A percentile compares a stretch with the other conserved stretches of the same genome.
phyloP scores from a whole-genome alignment of 176 grass and related monocot genomes.

The Eremochloa ophiuroides region DNA sequence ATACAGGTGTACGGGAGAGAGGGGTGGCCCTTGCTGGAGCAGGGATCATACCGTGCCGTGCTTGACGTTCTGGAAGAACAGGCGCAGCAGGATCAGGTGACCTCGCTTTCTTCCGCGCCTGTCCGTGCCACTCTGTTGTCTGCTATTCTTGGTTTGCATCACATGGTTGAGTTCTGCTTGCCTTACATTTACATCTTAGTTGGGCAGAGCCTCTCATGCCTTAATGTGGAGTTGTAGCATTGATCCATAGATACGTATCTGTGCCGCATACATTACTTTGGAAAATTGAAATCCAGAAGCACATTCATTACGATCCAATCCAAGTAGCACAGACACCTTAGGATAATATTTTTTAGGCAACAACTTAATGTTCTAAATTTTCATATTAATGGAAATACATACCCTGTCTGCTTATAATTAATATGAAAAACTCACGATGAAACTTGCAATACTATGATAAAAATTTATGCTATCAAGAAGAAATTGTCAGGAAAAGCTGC shows the following conservation, averaged over 20 bases:
- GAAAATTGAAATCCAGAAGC: neutral
- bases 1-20: neutral
- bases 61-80: neutral
- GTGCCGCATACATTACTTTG: neutral
- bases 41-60: neutral
- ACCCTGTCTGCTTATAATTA: neutral
- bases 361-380: neutral
- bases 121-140: neutral
- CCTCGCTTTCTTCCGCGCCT: neutral
- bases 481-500: neutral
- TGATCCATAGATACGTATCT: neutral
- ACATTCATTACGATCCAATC: neutral
- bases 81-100: neutral
- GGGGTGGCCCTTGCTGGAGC: slow-evolving; percentile 15
- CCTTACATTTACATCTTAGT: neutral
- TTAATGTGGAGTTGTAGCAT: neutral
- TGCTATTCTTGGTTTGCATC: neutral
- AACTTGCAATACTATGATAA: neutral
- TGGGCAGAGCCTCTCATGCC: neutral
- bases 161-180: neutral
- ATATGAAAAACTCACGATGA: neutral
- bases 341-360: neutral
- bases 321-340: neutral
- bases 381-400: neutral
- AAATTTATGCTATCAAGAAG: neutral